Percentiles rank a stretch among this genome's conserved stretches.
phyloP scores from a whole-genome alignment of 129 eudicot species.

The Apium graveolens region DNA sequence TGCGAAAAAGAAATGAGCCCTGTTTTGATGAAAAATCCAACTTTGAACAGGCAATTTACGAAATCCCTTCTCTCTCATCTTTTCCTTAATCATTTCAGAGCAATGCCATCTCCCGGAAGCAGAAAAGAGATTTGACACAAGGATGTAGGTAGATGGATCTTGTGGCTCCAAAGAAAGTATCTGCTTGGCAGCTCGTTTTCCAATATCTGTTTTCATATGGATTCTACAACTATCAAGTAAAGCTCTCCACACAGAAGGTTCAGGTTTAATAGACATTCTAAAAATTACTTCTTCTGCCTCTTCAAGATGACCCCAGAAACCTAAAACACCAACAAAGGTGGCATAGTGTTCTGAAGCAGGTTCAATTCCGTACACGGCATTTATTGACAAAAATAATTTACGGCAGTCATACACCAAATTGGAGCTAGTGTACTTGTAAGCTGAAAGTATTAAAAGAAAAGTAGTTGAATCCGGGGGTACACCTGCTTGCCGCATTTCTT shows the following conservation, averaged over 20 bases:
- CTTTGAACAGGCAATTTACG: conserved; percentile 66
- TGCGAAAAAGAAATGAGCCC: conserved; percentile 63
- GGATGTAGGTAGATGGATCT: conserved; percentile 67
- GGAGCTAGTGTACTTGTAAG: conserved; percentile 47
- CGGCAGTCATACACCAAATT: conserved; percentile 55
- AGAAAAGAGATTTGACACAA: conserved; percentile 69
- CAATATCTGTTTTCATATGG: conserved; percentile 39
- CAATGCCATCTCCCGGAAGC: conserved; percentile 89
- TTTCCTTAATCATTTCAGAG: conserved; percentile 61
- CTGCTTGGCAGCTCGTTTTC: conserved; percentile 55
- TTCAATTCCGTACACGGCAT: conserved; percentile 34
- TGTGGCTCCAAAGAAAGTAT: conserved; percentile 65
- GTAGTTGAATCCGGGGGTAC: conserved; percentile 58
- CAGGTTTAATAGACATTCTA: conserved; percentile 62
- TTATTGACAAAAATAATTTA: conserved; percentile 56
- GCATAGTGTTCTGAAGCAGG: conserved; percentile 78
- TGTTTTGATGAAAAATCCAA: conserved; percentile 58
- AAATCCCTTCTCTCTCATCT: conserved; percentile 74
- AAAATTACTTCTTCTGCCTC: conserved; percentile 65
- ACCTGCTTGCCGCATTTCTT: conserved; percentile 33
- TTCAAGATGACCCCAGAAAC: conserved; percentile 69
- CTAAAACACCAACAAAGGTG: conserved; percentile 58
- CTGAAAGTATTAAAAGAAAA: conserved; percentile 44
- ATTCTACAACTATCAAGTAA: conserved; percentile 62
- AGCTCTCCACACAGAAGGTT: conserved; percentile 65